Conservation (phyloP, 2,329 filamentous ascomycete genomes). For the Rhexocercosporidium sp. region DNA sequence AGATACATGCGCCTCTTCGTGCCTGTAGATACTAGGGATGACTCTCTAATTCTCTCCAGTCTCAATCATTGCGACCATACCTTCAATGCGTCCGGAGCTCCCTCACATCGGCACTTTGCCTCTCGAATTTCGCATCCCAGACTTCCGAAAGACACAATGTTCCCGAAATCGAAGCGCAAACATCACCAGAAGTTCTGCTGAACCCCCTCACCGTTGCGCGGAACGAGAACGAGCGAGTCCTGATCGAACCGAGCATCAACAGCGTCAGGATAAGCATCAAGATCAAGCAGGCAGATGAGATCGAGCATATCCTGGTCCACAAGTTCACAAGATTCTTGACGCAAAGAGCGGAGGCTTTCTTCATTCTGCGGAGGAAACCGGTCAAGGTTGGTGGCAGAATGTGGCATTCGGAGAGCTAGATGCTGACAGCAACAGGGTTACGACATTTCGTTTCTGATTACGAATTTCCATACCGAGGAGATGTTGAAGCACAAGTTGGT, state of each 20-base stretch:
- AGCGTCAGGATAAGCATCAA: constrained; percentile 96
- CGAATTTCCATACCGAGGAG: constrained; percentile 97
- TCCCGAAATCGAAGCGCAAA: constrained; percentile 92
- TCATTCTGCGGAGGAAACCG: constrained; percentile 92
- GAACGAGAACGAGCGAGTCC: constrained; percentile 95
- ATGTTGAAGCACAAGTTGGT: constrained; percentile 99
- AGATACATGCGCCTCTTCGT: neutral
- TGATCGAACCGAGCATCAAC: constrained; percentile 97
- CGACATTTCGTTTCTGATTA: constrained; percentile 98
- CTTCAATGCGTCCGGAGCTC: constrained; percentile 95
- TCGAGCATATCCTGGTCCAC: constrained; percentile 96
- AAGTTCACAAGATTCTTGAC: constrained; percentile 98
- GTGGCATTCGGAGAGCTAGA: constrained; percentile 13
- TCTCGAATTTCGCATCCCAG: constrained; percentile 97
- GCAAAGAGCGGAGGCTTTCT: constrained; percentile 95
- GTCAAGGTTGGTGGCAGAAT: constrained; percentile 70
- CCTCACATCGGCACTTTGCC: constrained; percentile 88
- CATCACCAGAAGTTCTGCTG: constrained; percentile 90
- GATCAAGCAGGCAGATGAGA: constrained; percentile 99
- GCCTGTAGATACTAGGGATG: too few species aligned
- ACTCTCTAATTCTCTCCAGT: constrained; percentile 54
- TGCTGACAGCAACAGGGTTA: constrained; percentile 69
- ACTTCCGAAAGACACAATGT: constrained; percentile 97
- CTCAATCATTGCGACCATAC: constrained; percentile 95
- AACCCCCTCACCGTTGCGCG: constrained; percentile 89